Base-by-base conservation (phyloP, 805 yeast genomes). In the Starmerella davenportii region DNA sequence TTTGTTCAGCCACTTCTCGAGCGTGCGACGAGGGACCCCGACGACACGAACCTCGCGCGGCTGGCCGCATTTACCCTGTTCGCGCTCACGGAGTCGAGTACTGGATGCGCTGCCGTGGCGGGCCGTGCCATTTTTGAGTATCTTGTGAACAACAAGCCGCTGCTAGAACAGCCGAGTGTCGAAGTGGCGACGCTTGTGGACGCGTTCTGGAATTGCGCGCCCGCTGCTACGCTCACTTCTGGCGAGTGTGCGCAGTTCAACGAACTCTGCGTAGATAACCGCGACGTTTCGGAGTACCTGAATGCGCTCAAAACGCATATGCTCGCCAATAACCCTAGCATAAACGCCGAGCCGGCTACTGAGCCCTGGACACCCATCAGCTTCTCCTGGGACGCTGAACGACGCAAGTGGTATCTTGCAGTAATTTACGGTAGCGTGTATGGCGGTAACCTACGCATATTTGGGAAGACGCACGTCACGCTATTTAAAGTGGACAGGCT, bases 381-480 rank as follows among this genome's bases (percentile, higher is more conserved):
- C 42, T 76, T 79, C 47, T 53, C 59, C 4, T 80, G 93, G 93
- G 66, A 70, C 30, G 60, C 59, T 38, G 51, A 64, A 19, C 72
- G 80, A 0, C 58, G 79, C 19, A 85, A 84, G 0, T 80, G 93
- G 93, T 79, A 79, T 55, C 64, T 68, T 30, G 66, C 78, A 4
- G 59, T 77, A 8, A 49, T 79, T 20, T 77, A 79, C 74, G 71
- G 74, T 2, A 58, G 62, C 24, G 65, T 77, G 0, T 77, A 64
- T 47, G 46, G 44, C 32, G 13, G 31, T 15, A 43, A 45, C 16
- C 39, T 39, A 28, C 39, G 30, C 15, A 62, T 67, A 13, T 75
- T 79, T 79, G 58, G 61, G 16, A 60, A 60, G 8, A 70, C 79
- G 3, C 45, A 57, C 15, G 57, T 75, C 15, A 61, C 52, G 44